These are phyloP conservation scores for Talaromyces sp. DNA, from an alignment of 2,329 filamentous ascomycete genomes.

Conservation along the genomic window DNA sequence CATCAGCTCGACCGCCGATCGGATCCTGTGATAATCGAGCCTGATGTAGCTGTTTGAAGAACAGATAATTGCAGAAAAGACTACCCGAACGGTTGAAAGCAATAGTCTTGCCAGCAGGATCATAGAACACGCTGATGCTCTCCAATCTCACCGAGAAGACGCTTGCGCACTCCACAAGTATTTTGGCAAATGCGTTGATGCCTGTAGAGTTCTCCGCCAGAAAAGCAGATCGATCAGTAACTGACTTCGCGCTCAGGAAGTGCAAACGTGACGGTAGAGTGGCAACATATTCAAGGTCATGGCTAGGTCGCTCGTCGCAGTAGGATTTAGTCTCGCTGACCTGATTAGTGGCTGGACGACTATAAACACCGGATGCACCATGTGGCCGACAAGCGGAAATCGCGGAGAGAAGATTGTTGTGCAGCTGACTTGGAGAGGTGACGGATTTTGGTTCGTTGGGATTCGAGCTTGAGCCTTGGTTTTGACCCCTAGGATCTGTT, in stretches of 20 bases:
- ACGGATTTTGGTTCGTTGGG: constrained; percentile 31
- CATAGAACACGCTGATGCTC: constrained; percentile 82
- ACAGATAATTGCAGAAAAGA: constrained; percentile 90
- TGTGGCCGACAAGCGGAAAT: constrained; percentile 75
- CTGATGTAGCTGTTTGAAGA: constrained; percentile 76
- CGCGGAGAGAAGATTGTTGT: constrained; percentile 63
- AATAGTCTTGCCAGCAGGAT: constrained; percentile 73
- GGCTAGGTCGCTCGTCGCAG: constrained; percentile 72
- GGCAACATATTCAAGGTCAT: constrained; percentile 69
- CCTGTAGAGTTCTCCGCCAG: constrained; percentile 57
- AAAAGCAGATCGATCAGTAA: constrained; percentile 55
- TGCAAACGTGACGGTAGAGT: constrained; percentile 69
- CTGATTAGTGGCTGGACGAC: constrained; percentile 64
- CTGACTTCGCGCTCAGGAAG: constrained; percentile 63
- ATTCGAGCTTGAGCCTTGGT: constrained; percentile 22
- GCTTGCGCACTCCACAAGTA: constrained; percentile 66
- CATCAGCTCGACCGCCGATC: constrained; percentile 58
- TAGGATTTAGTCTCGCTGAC: constrained; percentile 82
- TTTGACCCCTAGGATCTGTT: constrained; percentile 28
- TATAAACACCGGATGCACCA: constrained; percentile 70
- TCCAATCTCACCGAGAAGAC: constrained; percentile 69
- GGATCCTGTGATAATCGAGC: constrained; percentile 40
- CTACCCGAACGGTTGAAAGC: constrained; percentile 87
- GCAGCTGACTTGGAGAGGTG: constrained; percentile 40
- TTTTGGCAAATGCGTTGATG: constrained; percentile 65